phyloP scores from a whole-genome alignment of 2,329 filamentous ascomycete genomes.

The Cladophialophora chaetospira region DNA sequence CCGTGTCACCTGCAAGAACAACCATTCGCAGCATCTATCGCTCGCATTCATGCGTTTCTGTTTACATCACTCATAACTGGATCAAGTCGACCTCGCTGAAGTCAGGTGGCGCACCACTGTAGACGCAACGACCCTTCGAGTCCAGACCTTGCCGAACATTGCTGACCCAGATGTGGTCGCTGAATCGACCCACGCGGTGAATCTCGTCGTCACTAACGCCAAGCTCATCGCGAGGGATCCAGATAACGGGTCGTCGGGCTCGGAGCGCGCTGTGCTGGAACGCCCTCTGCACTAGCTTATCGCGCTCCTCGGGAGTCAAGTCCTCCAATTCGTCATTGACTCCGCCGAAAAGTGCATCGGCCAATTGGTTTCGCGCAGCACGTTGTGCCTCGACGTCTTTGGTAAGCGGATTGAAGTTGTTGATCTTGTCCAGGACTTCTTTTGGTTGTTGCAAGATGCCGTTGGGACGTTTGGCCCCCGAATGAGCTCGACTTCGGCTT shows the following conservation, averaged over 20 bases:
- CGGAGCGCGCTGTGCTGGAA: conserved; percentile 90
- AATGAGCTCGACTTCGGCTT: conserved; percentile 13
- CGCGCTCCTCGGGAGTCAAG: conserved; percentile 83
- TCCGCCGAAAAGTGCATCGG: conserved; percentile 80
- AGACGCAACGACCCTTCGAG: conserved; percentile 78
- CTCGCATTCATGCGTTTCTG: neutral
- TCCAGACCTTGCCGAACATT: conserved; percentile 90
- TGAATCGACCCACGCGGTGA: conserved; percentile 71
- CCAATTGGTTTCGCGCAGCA: conserved; percentile 58
- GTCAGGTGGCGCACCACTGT: conserved; percentile 81
- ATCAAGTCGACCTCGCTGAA: conserved; percentile 88
- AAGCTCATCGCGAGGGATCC: conserved; percentile 89
- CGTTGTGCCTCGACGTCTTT: conserved; percentile 72
- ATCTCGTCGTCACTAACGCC: conserved; percentile 94
- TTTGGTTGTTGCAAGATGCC: conserved; percentile 17
- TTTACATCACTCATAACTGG: conserved; percentile 58
- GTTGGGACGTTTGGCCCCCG: conserved; percentile 2
- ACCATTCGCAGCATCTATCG: neutral
- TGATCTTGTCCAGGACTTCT: conserved; percentile 31
- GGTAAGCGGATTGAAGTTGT: conserved; percentile 34
- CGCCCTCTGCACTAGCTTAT: conserved; percentile 79
- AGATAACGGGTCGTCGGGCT: conserved; percentile 81
- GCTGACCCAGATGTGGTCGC: conserved; percentile 80
- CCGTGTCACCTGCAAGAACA: neutral
- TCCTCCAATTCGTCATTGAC: conserved; percentile 95